phyloP scores from a whole-genome alignment of 2,329 filamentous ascomycete genomes.

The Colletotrichum liaoningense region DNA sequence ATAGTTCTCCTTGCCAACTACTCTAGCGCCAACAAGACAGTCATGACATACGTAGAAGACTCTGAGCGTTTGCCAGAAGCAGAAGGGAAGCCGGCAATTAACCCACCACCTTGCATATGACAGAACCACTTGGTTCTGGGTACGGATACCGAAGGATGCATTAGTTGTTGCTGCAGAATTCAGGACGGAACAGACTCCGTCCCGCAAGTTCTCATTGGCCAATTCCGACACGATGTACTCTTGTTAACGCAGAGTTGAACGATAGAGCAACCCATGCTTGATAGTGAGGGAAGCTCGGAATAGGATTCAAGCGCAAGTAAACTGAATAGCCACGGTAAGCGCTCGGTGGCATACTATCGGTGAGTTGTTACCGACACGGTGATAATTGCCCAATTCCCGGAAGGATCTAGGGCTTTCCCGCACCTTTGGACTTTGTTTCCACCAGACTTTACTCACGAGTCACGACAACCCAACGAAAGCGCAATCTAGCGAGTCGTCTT shows the following conservation, averaged over 20 bases:
- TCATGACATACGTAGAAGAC: neutral
- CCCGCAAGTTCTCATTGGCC: neutral
- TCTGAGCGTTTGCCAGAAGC: neutral
- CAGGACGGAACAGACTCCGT: neutral
- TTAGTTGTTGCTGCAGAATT: neutral
- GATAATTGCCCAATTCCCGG: neutral
- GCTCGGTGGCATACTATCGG: neutral
- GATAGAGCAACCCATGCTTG: neutral
- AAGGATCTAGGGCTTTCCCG: neutral
- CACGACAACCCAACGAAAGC: neutral
- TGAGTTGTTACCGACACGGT: neutral
- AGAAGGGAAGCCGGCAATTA: constrained; percentile 1
- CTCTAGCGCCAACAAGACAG: neutral
- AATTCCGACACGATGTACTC: neutral
- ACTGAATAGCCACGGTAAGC: too few species aligned
- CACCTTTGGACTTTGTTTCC: neutral
- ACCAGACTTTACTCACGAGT: neutral
- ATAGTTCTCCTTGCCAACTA: neutral
- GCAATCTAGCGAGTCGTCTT: neutral
- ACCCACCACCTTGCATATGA: neutral
- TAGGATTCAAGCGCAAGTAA: neutral
- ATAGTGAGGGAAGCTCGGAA: neutral
- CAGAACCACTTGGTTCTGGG: constrained; percentile 4
- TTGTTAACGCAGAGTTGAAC: neutral
- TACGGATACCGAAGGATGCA: neutral